Percentiles rank a stretch among this genome's conserved stretches.
phyloP scores from a whole-genome alignment of 2,329 filamentous ascomycete species.

The Aspergillus novofumigatus region DNA sequence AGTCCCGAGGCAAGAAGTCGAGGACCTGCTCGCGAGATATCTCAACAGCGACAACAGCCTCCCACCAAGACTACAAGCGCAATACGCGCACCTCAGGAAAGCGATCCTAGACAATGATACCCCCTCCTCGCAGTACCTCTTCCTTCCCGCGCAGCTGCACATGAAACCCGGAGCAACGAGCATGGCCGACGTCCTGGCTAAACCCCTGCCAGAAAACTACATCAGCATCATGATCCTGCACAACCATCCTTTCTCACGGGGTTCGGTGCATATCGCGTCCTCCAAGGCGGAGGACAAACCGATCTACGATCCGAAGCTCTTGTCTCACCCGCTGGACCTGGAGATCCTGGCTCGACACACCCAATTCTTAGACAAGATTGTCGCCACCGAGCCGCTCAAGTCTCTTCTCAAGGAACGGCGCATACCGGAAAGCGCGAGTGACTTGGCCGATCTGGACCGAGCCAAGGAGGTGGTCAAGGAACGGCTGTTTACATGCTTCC shows the following conservation, averaged over 20 bases:
- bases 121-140: conserved; percentile 13
- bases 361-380: conserved; percentile 21
- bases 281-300: conserved; percentile 32
- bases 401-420: conserved; percentile 14
- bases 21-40: conserved; percentile 3
- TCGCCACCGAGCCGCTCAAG: conserved; percentile 15
- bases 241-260: conserved; percentile 33
- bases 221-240: conserved; percentile 16
- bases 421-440: conserved; percentile 1
- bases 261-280: conserved; percentile 29
- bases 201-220: conserved; percentile 16
- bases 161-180: conserved; percentile 13
- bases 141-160: conserved; percentile 11
- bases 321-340: conserved; percentile 41
- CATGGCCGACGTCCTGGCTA: conserved; percentile 10
- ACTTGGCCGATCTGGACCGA: conserved; percentile 15
- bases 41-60: neutral
- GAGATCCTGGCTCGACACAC: conserved; percentile 36
- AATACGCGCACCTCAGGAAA: conserved; percentile 12
- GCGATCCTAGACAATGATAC: conserved; percentile 9
- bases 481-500: conserved; percentile 19
- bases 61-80: conserved; percentile 2
- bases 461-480: conserved; percentile 20
- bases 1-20: conserved; percentile 5
- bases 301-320: conserved; percentile 43